These are phyloP conservation scores for Rhodotorula babjevae DNA, from an alignment of 768 basidiomycete species.

Conservation along the genomic window DNA sequence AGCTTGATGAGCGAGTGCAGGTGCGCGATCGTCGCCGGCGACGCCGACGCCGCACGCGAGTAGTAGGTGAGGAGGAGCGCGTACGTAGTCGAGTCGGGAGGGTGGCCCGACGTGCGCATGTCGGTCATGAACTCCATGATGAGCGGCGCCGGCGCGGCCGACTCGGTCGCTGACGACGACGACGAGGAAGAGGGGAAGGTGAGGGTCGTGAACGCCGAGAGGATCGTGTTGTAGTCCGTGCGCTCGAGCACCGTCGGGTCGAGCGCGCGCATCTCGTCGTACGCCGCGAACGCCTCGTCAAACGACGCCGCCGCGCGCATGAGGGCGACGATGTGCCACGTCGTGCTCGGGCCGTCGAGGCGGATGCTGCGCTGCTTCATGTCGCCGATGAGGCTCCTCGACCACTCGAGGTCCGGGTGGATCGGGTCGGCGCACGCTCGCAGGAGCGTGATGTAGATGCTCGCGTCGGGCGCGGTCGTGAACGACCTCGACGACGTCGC, in stretches of 20 bases:
- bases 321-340: conserved; percentile 59
- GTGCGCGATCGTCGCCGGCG: conserved; percentile 53
- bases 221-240: conserved; percentile 44
- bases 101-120: conserved; percentile 33
- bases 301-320: conserved; percentile 61
- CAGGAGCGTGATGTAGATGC: conserved; percentile 31
- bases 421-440: conserved; percentile 33
- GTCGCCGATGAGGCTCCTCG: conserved; percentile 56
- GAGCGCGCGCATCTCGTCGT: conserved; percentile 50
- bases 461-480: conserved; percentile 18
- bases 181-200: conserved; percentile 62
- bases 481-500: background rate
- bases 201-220: conserved; percentile 55
- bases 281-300: conserved; percentile 62
- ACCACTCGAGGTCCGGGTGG: conserved; percentile 32
- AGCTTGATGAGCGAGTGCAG: conserved; percentile 73
- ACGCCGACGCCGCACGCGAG: conserved; percentile 40
- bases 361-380: conserved; percentile 58
- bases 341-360: conserved; percentile 52
- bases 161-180: conserved; percentile 50
- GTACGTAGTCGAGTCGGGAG: conserved; percentile 31
- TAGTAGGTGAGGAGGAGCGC: conserved; percentile 37
- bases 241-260: conserved; percentile 31
- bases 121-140: conserved; percentile 52
- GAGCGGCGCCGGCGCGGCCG: conserved; percentile 49